Evolutionary conservation across 805 yeast genomes (phyloP), one percentile per base, ranked within the genome.

Genomic region (Candida qinlingensis): DNA sequence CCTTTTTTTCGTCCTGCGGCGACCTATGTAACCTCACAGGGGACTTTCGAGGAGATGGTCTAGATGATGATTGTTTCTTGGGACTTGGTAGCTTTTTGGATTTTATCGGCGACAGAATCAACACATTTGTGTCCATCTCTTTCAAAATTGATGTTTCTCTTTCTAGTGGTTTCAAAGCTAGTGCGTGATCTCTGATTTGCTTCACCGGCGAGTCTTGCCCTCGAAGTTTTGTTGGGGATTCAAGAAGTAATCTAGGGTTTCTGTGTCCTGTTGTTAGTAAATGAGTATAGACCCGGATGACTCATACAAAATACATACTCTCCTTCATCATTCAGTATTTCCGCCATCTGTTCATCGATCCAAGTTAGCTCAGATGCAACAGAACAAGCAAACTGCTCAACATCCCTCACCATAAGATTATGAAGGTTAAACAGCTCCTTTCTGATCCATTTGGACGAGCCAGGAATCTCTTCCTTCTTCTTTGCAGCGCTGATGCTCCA

Each of bases 391-490:
- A 75, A 62, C 37, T 67, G 70, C 47, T 71, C 76, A 11, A 68
- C 58, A 48, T 68, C 67, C 26, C 64, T 59, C 9, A 60, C 54
- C 53, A 75, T 71, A 46, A 68, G 63, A 39, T 65, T 67, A 52
- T 67, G 67, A 31, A 71, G 67, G 12, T 68, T 64, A 47, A 61
- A 58, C 59, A 75, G 62, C 55, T 77, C 80, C 44, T 62, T 62
- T 34, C 75, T 67, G 42, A 77, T 66, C 80, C 81, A 79, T 52
- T 67, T 73, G 10, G 79, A 73, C 2, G 81, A 65, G 6, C 83
- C 85, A 1, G 80, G 80, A 5, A 74, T 56, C 31, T 57, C 59
- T 6, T 60, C 58, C 38, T 46, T 52, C 48, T 53, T 61, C 44
- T 52, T 54, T 4, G 64, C 61, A n/a, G 64, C 64, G 19, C 48